A percentile compares a stretch with the other conserved stretches of the same genome.
phyloP scores from a whole-genome alignment of 2,329 filamentous ascomycete genomes.

The Pestalotiopsis sp. region DNA sequence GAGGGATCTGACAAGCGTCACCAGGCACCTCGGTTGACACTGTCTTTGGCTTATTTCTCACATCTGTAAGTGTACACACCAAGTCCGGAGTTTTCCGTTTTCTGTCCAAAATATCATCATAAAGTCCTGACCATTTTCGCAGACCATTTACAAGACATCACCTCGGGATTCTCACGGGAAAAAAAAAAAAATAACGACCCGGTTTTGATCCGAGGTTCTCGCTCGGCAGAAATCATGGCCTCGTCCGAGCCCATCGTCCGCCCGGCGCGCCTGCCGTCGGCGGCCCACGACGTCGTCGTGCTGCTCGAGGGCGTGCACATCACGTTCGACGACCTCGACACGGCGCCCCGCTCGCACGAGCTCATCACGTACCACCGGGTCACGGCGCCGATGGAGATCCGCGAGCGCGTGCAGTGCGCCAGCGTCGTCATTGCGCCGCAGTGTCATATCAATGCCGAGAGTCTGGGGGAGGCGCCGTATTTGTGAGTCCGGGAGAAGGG shows the following conservation, averaged over 20 bases:
- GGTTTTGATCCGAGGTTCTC: too few relatives aligned
- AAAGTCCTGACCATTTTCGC: too few relatives aligned
- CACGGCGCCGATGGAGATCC: conserved; percentile 16
- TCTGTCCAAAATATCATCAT: too few relatives aligned
- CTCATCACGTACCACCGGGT: conserved; percentile 21
- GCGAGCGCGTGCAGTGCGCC: conserved; percentile 22
- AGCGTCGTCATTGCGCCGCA: conserved; percentile 23
- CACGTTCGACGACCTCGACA: conserved; percentile 18
- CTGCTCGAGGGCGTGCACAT: conserved; percentile 22
- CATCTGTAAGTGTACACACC: too few relatives aligned
- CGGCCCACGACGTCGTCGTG: conserved; percentile 22
- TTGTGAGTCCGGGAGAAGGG: conserved; percentile 17
- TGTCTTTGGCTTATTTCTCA: too few relatives aligned
- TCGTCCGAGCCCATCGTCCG: background rate
- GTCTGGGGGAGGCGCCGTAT: conserved; percentile 24
- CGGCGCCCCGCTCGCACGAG: conserved; percentile 19
- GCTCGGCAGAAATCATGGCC: background rate
- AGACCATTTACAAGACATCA: too few relatives aligned
- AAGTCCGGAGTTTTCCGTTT: too few relatives aligned
- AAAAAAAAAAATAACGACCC: too few relatives aligned
- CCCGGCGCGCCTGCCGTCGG: conserved; percentile 19
- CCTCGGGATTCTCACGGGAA: too few relatives aligned
- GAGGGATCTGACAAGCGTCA: too few relatives aligned
- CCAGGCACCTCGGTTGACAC: too few relatives aligned
- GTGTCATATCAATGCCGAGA: conserved; percentile 18